These are phyloP conservation scores for Pyrenochaeta sp. DNA, from an alignment of 2,329 filamentous ascomycete genomes.

Conservation along the genomic window DNA sequence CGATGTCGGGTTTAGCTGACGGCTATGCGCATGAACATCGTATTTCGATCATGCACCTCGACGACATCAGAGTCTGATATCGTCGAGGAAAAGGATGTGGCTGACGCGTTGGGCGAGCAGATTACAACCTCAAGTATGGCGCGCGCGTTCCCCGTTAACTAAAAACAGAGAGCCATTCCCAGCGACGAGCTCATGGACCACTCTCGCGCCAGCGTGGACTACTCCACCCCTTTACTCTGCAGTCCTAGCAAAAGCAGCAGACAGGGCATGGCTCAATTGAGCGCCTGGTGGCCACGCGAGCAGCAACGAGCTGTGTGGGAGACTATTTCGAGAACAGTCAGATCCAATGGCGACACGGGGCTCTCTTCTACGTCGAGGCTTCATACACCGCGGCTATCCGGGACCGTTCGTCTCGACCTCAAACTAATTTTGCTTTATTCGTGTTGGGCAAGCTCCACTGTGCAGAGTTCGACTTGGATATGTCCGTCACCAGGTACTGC, in stretches of 20 bases:
- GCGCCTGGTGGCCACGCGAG: background rate
- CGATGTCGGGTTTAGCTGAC: conserved; percentile 4
- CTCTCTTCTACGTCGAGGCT: background rate
- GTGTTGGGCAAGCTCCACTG: background rate
- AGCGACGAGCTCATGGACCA: background rate
- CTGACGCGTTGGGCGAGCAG: background rate
- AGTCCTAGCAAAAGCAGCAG: background rate
- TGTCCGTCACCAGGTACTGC: no score
- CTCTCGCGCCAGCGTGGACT: background rate
- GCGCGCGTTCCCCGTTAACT: background rate
- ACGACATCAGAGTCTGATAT: conserved; percentile 3
- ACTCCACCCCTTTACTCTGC: background rate
- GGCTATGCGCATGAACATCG: conserved; percentile 4
- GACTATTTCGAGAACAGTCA: background rate
- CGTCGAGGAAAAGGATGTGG: background rate
- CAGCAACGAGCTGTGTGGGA: background rate
- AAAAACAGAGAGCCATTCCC: background rate
- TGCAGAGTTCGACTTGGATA: background rate
- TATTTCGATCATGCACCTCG: conserved; percentile 15
- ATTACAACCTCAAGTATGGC: background rate
- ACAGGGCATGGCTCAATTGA: background rate
- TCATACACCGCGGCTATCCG: background rate
- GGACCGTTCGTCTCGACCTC: background rate
- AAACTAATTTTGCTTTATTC: background rate
- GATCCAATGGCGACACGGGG: background rate